Conservation (phyloP, 805 yeast genomes). For the Ogataea nitratoaversa region DNA sequence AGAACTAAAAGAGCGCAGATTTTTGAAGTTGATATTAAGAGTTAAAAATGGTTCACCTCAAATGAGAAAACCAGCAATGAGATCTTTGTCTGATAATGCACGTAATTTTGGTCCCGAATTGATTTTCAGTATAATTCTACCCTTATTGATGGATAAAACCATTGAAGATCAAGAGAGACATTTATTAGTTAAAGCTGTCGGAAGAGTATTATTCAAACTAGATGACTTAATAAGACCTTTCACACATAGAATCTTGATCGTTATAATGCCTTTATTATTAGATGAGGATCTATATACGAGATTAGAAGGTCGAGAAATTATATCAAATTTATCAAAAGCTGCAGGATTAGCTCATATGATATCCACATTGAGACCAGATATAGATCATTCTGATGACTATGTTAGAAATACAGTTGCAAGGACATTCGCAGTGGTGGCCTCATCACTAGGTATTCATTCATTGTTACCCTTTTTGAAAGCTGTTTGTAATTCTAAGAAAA, state of each 20-base stretch:
- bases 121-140: slow-evolving; percentile 67
- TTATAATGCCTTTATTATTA: slow-evolving; percentile 71
- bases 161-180: slow-evolving; percentile 83
- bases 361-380: slow-evolving; percentile 73
- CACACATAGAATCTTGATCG: slow-evolving; percentile 66
- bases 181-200: slow-evolving; percentile 70
- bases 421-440: slow-evolving; percentile 79
- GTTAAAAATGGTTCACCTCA: slow-evolving; percentile 76
- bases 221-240: slow-evolving; percentile 67
- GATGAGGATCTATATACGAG: slow-evolving; percentile 78
- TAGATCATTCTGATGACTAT: slow-evolving; percentile 78
- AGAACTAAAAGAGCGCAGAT: slow-evolving; percentile 55
- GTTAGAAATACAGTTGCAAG: slow-evolving; percentile 73
- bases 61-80: slow-evolving; percentile 63
- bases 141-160: slow-evolving; percentile 65
- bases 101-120: slow-evolving; percentile 62
- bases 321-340: slow-evolving; percentile 69
- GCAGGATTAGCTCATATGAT: slow-evolving; percentile 81
- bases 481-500: slow-evolving; percentile 68
- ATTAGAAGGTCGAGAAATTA: slow-evolving; percentile 73
- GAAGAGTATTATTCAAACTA: slow-evolving; percentile 61
- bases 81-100: slow-evolving; percentile 63
- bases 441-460: slow-evolving; percentile 67
- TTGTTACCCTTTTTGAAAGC: slow-evolving; percentile 79
- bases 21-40: slow-evolving; percentile 59